phyloP scores from a whole-genome alignment of 208 protist genomes.

The Jaenimonas drosophilae region DNA sequence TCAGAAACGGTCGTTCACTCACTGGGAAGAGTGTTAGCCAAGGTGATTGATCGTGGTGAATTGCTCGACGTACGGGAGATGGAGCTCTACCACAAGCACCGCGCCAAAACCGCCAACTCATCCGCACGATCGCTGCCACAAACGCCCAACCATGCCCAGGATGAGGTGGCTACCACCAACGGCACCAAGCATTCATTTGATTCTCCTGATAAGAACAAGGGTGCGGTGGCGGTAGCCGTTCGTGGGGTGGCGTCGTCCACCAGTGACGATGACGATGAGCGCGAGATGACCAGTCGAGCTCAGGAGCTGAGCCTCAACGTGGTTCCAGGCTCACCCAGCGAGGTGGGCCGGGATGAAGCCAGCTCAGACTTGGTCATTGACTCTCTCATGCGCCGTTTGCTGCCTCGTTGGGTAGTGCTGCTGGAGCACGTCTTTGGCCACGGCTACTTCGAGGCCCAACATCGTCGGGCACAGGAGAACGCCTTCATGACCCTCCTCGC shows the following conservation, averaged over 20 bases:
- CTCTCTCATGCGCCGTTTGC: conserved; percentile 31
- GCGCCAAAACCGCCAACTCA: not conserved
- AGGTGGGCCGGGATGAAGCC: conserved; percentile 3
- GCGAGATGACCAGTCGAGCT: too few relatives aligned
- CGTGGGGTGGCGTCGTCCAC: not conserved
- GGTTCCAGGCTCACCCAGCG: conserved; percentile 1
- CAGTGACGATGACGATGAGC: not conserved
- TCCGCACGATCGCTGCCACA: not conserved
- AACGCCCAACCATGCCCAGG: not conserved
- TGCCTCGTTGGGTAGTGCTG: conserved; percentile 48
- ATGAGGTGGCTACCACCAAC: not conserved
- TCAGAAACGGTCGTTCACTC: conserved; percentile 55
- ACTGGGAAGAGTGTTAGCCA: conserved; percentile 16
- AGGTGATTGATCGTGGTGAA: conserved; percentile 24
- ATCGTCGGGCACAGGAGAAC: conserved; percentile 67
- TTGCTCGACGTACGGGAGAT: conserved; percentile 29
- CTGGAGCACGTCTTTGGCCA: conserved; percentile 33
- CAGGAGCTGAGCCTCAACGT: too few relatives aligned
- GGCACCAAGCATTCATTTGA: not conserved
- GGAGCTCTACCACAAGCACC: conserved; percentile 22
- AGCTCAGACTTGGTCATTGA: conserved; percentile 7
- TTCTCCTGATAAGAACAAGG: not conserved
- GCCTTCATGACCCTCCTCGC: conserved; percentile 73
- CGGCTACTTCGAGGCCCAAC: conserved; percentile 31
- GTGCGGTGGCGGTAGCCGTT: not conserved